phyloP scores from a whole-genome alignment of 2,329 filamentous ascomycete genomes.

The Fusarium torreyae region DNA sequence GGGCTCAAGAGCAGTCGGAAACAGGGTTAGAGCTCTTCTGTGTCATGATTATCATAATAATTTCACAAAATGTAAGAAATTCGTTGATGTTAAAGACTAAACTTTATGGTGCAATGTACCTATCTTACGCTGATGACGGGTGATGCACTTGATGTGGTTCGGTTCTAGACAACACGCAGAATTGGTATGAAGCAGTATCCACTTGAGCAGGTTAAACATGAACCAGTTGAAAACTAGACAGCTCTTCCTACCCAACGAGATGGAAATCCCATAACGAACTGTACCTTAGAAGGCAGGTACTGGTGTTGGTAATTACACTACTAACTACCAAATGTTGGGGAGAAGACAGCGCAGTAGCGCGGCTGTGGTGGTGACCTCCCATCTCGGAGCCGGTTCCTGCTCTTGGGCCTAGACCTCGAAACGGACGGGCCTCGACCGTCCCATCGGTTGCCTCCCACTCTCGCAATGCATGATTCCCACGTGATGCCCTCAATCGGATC shows the following conservation, averaged over 20 bases:
- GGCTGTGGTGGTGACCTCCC: constrained; percentile 9
- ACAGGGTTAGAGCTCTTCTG: no score
- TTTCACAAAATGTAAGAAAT: no score
- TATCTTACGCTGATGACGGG: neutral
- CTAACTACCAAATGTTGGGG: no score
- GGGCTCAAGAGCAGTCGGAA: no score
- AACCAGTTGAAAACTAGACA: constrained; percentile 1
- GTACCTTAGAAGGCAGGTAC: constrained; percentile 39
- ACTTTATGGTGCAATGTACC: no score
- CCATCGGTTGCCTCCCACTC: neutral
- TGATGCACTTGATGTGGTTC: constrained; percentile 5
- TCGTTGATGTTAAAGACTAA: no score
- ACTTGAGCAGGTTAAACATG: constrained; percentile 2
- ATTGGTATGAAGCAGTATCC: constrained; percentile 3
- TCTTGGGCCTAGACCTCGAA: constrained; percentile 20
- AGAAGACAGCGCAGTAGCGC: constrained; percentile 1
- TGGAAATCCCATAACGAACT: constrained; percentile 11
- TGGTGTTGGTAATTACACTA: neutral
- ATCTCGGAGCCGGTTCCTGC: constrained; percentile 24
- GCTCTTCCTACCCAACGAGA: neutral
- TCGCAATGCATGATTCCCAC: constrained; percentile 8
- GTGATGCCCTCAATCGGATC: constrained; percentile 7
- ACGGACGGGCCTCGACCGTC: constrained; percentile 21
- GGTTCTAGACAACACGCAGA: neutral
- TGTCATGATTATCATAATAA: no score